Base-by-base conservation (phyloP, 345 rosid species). In the Salix purpurea region DNA sequence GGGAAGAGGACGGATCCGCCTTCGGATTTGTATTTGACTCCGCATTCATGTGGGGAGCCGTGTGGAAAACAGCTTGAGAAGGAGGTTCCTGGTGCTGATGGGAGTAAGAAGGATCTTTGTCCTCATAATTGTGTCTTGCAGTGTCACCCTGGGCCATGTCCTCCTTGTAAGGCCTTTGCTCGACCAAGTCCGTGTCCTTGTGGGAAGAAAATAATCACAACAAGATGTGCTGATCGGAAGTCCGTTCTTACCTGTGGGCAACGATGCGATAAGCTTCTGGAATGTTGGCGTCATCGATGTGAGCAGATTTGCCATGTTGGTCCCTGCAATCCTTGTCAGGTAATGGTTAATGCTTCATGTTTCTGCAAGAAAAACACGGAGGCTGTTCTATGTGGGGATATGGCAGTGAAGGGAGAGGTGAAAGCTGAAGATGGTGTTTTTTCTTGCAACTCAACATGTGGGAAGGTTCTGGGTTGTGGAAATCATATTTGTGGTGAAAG, bases 101-200 rank as follows among this genome's bases (percentile, higher is more conserved):
- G 64, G 70, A 84, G 77, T 68, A 78, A 82, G 56, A 97, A 93
- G 75, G 88, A 89, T 84, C 79, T 83, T 71, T 96, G 99, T 69
- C 98, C 97, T 77, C 99, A 93, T 82, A 71, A 82, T 76, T 96
- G 99, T 84, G 97, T 96, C 46, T 83, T 96, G 92, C 99, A 92
- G 82, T 96, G 98, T 77, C 99, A 96, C 72, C 99, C 97, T 28
- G 99, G 99, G 65, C 98, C 99, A 16, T 96, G 98, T 82, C 98
- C 99, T 83, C 97, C 99, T 68, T 96, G 97, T 76, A 96, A 91
- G 86, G 91, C 92, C 19, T 96, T 96, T 87, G 97, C 99, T 74
- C 98, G 94, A 9, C 92, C 96, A 6, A 78, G 86, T 24, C 60
- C 74, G 69, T 96, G 98, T 65, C 98, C 97, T 78, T 96, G 98